A percentile compares a stretch with the other conserved stretches of the same genome.
Conservation (phyloP, 352 stramenopile genomes). For the Chrysophaeum taylorii region DNA sequence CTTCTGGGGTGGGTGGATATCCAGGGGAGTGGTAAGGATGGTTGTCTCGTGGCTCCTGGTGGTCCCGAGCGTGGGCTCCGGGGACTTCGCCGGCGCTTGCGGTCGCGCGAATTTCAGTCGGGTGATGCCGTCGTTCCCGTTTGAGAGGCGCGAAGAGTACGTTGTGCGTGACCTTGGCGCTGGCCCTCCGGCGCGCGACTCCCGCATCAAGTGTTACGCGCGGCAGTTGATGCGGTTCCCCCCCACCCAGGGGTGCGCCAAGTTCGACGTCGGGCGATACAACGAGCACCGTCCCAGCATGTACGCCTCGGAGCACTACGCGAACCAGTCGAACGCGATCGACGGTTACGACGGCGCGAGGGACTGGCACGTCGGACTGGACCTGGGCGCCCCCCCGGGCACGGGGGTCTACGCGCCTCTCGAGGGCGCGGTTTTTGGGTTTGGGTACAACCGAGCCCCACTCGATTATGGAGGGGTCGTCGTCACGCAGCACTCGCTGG, state of each 20-base stretch:
- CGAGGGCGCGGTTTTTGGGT: conserved; percentile 42
- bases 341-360: conserved; percentile 27
- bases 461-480: conserved; percentile 55
- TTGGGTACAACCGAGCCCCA: conserved; percentile 46
- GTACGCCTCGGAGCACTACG: conserved; percentile 47
- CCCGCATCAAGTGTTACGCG: too few relatives aligned
- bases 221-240: background rate
- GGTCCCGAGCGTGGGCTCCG: too few relatives aligned
- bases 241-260: background rate
- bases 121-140: too few relatives aligned
- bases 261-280: conserved; percentile 39
- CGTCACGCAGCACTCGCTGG: conserved; percentile 43
- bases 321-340: conserved; percentile 26
- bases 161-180: too few relatives aligned
- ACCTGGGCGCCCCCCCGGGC: conserved; percentile 44
- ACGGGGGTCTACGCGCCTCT: conserved; percentile 43
- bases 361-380: conserved; percentile 48
- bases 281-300: conserved; percentile 49
- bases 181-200: too few relatives aligned
- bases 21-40: too few relatives aligned
- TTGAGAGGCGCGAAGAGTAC: too few relatives aligned
- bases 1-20: too few relatives aligned
- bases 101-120: too few relatives aligned
- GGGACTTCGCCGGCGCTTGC: too few relatives aligned
- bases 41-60: too few relatives aligned